Conservation (phyloP, 257 asterid species). For the Solanum pennellii region DNA sequence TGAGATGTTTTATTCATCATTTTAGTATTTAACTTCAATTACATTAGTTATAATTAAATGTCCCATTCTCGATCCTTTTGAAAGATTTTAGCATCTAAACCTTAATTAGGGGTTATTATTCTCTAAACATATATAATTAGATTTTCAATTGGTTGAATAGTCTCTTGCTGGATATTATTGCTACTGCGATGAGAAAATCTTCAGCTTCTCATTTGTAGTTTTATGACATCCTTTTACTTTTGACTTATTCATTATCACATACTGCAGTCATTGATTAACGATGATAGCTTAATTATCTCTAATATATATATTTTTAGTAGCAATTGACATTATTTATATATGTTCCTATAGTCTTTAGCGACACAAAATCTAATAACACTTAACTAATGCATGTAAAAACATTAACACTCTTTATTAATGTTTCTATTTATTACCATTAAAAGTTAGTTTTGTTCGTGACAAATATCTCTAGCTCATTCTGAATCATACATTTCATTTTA, state of each 20-base stretch:
- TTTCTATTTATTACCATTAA: too few relatives aligned
- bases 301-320: too few relatives aligned
- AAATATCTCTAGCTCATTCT: too few relatives aligned
- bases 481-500: too few relatives aligned
- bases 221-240: not conserved
- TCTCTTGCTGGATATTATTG: not conserved
- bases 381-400: too few relatives aligned
- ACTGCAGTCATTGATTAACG: too few relatives aligned
- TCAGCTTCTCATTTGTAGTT: not conserved
- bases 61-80: not conserved
- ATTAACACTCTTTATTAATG: too few relatives aligned
- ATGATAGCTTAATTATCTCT: too few relatives aligned
- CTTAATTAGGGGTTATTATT: not conserved
- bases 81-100: not conserved
- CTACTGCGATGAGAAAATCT: not conserved
- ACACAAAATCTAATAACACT: accelerated
- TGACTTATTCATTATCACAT: not conserved
- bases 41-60: not conserved
- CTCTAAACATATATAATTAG: not conserved
- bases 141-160: not conserved
- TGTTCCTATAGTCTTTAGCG: too few relatives aligned
- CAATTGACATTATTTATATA: accelerated
- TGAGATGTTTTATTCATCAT: not conserved
- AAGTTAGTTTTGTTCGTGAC: too few relatives aligned
- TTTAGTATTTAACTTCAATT: not conserved